These are phyloP conservation scores for Neurospora cerealis DNA, from an alignment of 495 filamentous ascomycete species.

Conservation along the genomic window DNA sequence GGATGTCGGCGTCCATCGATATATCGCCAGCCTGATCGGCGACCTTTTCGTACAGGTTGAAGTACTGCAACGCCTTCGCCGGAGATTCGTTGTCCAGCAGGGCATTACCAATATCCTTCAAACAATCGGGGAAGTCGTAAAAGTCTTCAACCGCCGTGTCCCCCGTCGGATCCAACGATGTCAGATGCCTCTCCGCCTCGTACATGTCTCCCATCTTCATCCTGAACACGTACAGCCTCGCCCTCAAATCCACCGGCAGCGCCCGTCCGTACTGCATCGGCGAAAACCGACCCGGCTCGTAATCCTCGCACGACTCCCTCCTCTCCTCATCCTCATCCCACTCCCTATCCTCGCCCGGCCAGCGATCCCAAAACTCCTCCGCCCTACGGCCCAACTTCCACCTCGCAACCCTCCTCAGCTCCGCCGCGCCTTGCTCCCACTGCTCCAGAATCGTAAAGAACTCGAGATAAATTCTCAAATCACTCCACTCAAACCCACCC, in stretches of 20 bases:
- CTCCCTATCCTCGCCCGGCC: conserved; percentile 73
- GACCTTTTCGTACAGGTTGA: conserved; percentile 51
- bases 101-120: conserved; percentile 59
- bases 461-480: conserved; percentile 76
- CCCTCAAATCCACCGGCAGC: conserved; percentile 74
- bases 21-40: conserved; percentile 47
- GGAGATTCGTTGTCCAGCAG: conserved; percentile 48
- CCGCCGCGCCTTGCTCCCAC: conserved; percentile 52
- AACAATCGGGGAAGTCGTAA: conserved; percentile 62
- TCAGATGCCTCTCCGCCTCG: conserved; percentile 55
- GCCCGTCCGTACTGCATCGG: conserved; percentile 57
- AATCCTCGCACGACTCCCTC: conserved; percentile 46
- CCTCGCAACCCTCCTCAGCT: conserved; percentile 59
- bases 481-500: conserved; percentile 64
- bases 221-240: conserved; percentile 76
- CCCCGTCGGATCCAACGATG: conserved; percentile 51
- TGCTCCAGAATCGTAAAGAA: conserved; percentile 55
- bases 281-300: conserved; percentile 44
- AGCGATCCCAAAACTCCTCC: conserved; percentile 74
- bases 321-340: conserved; percentile 72
- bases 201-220: conserved; percentile 54
- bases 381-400: conserved; percentile 71
- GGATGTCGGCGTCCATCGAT: conserved; percentile 46
- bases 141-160: conserved; percentile 38
- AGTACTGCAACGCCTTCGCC: conserved; percentile 63